Evolutionary conservation across 2,329 filamentous ascomycete species (phyloP).

Genomic region (Trichoderma breve): DNA sequence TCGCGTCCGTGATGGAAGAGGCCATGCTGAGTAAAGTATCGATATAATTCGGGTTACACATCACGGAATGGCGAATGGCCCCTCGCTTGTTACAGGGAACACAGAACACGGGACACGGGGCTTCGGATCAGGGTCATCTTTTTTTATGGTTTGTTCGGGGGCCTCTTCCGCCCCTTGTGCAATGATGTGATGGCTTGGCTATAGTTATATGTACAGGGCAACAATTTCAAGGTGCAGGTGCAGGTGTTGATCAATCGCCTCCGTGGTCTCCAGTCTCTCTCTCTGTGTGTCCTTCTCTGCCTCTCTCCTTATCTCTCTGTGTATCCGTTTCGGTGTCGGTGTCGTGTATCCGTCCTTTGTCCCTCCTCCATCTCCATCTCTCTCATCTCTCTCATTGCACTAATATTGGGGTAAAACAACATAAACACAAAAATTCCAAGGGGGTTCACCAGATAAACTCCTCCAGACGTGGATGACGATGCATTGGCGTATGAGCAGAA

Average conservation of each 20-base stretch:
- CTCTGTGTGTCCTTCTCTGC: too few relatives aligned
- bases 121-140: not conserved
- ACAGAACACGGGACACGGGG: not conserved
- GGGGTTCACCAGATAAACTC: not conserved
- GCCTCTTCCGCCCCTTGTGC: not conserved
- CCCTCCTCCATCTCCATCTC: not conserved
- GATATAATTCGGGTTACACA: not conserved
- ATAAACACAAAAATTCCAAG: not conserved
- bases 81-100: too few relatives aligned
- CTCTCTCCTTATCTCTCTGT: not conserved
- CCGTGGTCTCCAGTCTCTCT: not conserved
- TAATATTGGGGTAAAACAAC: not conserved
- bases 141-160: not conserved
- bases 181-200: not conserved
- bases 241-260: not conserved
- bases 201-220: not conserved
- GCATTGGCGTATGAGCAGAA: not conserved
- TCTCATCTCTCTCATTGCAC: not conserved
- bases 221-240: not conserved
- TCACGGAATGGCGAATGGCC: not conserved
- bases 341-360: not conserved
- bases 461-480: not conserved
- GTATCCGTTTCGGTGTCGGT: not conserved
- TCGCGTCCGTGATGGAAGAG: not conserved
- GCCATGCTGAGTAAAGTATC: not conserved